A percentile compares a stretch with the other conserved stretches of the same genome.
Evolutionary conservation across 176 grass and related monocot genomes (phyloP).

Genomic region (Tillandsia leiboldiana): DNA sequence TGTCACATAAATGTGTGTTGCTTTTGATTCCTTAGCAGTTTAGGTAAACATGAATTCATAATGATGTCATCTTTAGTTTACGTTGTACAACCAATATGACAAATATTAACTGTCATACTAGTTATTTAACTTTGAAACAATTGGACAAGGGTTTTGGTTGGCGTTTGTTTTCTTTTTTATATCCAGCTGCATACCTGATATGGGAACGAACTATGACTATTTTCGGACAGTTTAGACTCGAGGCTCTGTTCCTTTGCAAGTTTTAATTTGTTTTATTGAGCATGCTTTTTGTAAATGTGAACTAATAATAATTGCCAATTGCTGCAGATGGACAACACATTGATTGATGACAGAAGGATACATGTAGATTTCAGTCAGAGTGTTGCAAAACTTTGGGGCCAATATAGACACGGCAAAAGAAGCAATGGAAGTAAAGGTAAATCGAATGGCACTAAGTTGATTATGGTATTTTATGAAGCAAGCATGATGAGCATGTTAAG

Average conservation of each 20-base stretch:
- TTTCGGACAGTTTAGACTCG: background rate
- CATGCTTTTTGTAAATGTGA: background rate
- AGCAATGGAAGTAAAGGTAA: conserved; percentile 66
- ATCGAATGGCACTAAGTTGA: background rate
- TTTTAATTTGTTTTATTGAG: background rate
- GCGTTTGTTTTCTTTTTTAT: background rate
- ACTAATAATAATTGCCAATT: background rate
- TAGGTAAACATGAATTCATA: too few relatives aligned
- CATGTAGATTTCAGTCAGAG: conserved; percentile 99
- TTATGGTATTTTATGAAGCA: too few relatives aligned
- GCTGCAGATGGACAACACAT: conserved; percentile 90
- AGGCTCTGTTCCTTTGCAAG: background rate
- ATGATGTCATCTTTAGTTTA: too few relatives aligned
- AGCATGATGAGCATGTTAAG: too few relatives aligned
- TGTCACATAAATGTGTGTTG: conserved; percentile 23
- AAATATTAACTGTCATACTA: background rate
- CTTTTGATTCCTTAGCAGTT: background rate
- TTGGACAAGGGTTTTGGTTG: background rate
- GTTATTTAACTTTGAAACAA: background rate
- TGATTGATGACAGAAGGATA: conserved; percentile 93
- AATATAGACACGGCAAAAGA: conserved; percentile 84
- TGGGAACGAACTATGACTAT: background rate
- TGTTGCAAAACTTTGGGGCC: conserved; percentile 89
- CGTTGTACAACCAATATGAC: too few relatives aligned
- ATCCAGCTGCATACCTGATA: background rate